Evolutionary conservation across 495 filamentous ascomycete species (phyloP), one percentile per base, ranked within the genome.

Genomic region (Pseudoneurospora amorphoporcata): DNA sequence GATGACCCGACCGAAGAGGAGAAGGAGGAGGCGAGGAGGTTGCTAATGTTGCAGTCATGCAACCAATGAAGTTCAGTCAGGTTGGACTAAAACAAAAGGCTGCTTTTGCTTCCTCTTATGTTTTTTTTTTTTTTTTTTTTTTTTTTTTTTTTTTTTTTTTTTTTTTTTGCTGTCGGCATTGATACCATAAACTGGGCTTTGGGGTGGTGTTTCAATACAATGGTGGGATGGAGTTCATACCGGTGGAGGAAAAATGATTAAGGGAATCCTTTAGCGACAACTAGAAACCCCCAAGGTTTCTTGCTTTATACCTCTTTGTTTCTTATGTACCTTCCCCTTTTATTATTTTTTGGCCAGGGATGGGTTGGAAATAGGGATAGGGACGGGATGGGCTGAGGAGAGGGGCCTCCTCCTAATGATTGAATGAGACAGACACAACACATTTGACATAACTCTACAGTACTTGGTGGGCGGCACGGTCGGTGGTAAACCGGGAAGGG

Each of bases 1-100:
- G 84, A 86, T 72, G 84, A 86, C 74, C 84, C 84, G 10, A 86
- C 81, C 17, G 82, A 85, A 70, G 83, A 85, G 61, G 78, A 86
- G 41, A 74, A 82, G 68, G 76, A 83, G 73, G 53, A 65, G 53
- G 53, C 53, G 14, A 65, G 53, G 14, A 65, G 53, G 53, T 35
- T 65, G 53, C 29, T 65, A 17, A 65, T 65, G 53, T 35, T 42
- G 53, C 47, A 58, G 19, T 65, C 12, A 65, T 35, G 53, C 29
- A 65, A 35, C 29, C 29, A 65, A 65, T 35, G 29, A 65, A 16
- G 29, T 8, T 14, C 14, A 2, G 9, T 29, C 38, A 12, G 39
- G 16, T 43, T 35, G 39, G 19, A 39, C 68, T 19, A 38, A 37
- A 37, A 35, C 14, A 35, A 65, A 35, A 17, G 16, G 53, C 53